Conservation (phyloP, 108 stramenopile species). For the Nitzschia sp. region DNA sequence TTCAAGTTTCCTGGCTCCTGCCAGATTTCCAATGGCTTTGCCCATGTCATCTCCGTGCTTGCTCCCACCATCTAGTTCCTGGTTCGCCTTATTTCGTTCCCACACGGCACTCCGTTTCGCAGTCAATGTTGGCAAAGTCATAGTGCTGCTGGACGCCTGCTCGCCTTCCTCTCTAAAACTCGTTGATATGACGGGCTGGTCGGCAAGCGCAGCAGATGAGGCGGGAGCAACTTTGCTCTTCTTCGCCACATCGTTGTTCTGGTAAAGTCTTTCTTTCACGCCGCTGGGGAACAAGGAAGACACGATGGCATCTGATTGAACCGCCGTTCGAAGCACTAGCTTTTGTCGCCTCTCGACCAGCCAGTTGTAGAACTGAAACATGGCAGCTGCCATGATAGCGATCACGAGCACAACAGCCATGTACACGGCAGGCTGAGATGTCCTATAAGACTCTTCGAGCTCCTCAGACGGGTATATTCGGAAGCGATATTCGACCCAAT, state of each 20-base stretch:
- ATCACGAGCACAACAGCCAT: background rate
- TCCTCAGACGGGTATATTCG: conserved; percentile 9
- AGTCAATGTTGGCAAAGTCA: background rate
- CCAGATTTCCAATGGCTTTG: too few relatives aligned
- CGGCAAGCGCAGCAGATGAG: too few relatives aligned
- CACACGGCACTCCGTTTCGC: background rate
- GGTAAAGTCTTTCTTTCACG: conserved; percentile 30
- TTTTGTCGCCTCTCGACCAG: conserved; percentile 14
- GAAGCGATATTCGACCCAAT: background rate
- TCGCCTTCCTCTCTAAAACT: background rate
- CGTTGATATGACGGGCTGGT: too few relatives aligned
- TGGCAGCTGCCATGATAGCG: background rate
- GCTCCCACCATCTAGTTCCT: too few relatives aligned
- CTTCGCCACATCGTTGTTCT: background rate
- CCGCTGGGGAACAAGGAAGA: conserved; percentile 41
- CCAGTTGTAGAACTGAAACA: background rate
- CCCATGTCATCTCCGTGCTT: too few relatives aligned
- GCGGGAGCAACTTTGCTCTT: too few relatives aligned
- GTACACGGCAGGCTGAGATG: background rate
- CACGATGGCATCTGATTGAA: conserved; percentile 29
- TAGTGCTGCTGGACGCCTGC: background rate
- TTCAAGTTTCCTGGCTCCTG: conserved; percentile 1
- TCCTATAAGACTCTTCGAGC: background rate
- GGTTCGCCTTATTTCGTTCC: background rate
- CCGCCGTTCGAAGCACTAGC: conserved; percentile 17